Conservation (phyloP, 1,284 basidiomycete genomes). For the Cystobasidiaceae sp. region DNA sequence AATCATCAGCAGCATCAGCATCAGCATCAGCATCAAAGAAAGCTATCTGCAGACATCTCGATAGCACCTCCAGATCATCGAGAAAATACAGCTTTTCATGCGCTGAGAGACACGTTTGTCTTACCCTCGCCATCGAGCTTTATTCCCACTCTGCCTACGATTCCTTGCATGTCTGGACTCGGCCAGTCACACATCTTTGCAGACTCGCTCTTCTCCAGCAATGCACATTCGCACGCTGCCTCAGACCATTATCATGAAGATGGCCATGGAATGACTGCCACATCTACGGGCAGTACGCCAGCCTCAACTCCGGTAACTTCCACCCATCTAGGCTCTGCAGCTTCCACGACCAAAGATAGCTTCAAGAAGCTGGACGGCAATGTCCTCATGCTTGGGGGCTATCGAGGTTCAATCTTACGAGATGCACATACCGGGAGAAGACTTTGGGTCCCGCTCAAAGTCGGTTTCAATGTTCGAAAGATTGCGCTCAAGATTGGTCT, state of each 20-base stretch:
- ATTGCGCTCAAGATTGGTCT: constrained; percentile 44
- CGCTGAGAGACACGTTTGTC: constrained; percentile 27
- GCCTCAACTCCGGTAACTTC: no score
- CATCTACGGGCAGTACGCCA: not conserved
- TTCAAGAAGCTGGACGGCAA: constrained; percentile 43
- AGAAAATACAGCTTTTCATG: constrained; percentile 27
- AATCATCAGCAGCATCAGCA: not conserved
- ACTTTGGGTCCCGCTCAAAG: constrained; percentile 45
- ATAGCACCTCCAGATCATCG: constrained; percentile 24
- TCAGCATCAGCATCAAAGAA: not conserved
- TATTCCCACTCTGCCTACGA: constrained; percentile 24
- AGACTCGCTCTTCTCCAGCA: no score
- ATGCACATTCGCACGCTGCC: no score
- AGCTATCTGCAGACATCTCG: not conserved
- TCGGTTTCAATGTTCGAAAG: constrained; percentile 42
- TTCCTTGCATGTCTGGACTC: constrained; percentile 25
- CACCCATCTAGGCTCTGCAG: no score
- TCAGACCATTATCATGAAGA: not conserved
- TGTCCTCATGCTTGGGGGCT: constrained; percentile 46
- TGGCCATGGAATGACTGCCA: not conserved
- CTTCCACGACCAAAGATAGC: constrained; percentile 16
- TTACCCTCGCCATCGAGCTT: constrained; percentile 17
- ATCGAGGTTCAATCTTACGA: constrained; percentile 44
- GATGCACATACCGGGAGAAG: constrained; percentile 42
- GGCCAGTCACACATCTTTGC: constrained; percentile 14